Base-by-base conservation (phyloP, 805 yeast species). In the Zygosaccharomyces lentus region DNA sequence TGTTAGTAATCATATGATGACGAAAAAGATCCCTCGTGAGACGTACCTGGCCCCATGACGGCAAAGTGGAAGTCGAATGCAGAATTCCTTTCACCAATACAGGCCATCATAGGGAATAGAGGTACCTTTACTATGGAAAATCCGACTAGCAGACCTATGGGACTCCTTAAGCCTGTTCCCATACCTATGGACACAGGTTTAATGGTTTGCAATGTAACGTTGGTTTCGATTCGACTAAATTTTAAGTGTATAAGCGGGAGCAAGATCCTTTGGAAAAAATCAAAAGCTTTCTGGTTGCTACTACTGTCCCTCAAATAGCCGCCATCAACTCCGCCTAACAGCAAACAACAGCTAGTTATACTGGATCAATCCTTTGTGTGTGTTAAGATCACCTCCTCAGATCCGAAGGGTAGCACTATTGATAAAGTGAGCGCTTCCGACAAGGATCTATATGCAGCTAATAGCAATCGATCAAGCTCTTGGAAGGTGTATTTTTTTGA, bases 71-170 rank as follows among this genome's bases (percentile, higher is more conserved):
- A 44, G 79, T 81, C 82, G 45, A 74, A 76, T 10, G 71, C 54
- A 1, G 82, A 74, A 36, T 80, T 75, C 53, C 79, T 55, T 51
- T 79, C 83, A 31, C 83, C 84, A 52, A 79, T 66, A 26, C 74
- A 68, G 48, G 71, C 74, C 75, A 79, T 75, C 77, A 78, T 76
- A 6, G 75, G 62, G 15, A 78, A 65, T 0, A 80, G 82, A 27
- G 77, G 58, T 16, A 78, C 47, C 17, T 81, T 82, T 37, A 77
- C 75, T 34, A 78, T 60, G 2, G 74, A 72, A 57, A 77, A 78
- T 1, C 82, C 80, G 17, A 71, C 65, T 16, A 76, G 34, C 55
- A 78, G 61, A 50, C 80, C 76, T 27, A 73, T 81, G 0, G 83
- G 82, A 3, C 80, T 79, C 77, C 77, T 30, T 70, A 60, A 6